Evolutionary conservation across 2,329 filamentous ascomycete species (phyloP), one percentile per base, ranked within the genome.

Genomic region (Colletotrichum sp.): DNA sequence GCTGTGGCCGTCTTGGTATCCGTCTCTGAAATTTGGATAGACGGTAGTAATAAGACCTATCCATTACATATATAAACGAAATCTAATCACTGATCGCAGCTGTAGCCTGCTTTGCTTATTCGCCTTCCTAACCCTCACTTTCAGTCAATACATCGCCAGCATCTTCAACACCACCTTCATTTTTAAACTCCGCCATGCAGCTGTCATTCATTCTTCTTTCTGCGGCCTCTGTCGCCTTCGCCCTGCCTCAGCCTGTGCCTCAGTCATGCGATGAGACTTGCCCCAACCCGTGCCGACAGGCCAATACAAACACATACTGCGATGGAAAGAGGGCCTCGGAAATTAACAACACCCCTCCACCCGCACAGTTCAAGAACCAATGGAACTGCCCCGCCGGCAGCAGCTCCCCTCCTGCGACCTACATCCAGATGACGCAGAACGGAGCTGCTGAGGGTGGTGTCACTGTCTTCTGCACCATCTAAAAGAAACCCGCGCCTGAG

Each of bases 51-150:
- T 21, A 21, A 52, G n/a, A 52, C 10, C 43, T 13, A 2, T 13
- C 10, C 43, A 21, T 52, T 21, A 52, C 43, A 21, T 21, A 13
- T 52, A 24, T 52, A 52, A 52, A 21, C 5, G 43, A 48, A 13
- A 13, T 21, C 43, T 48, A 13, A 48, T 21, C n/a, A 13, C 43
- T 13, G n/a, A 24, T 21, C 4, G 43, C 8, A 7, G 1, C 4
- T 21, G 6, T 8, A 13, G 5, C n/a, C n/a, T 13, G 1, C n/a
- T 52, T 6, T 2, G 1, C 4, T 4, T 8, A 21, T 52, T 21
- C 43, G n/a, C 10, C n/a, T 52, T 21, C 43, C 5, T 4, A 21
- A 52, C 43, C 9, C n/a, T 21, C 2, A 1, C n/a, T 2, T 21
- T 52, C 43, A 21, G 2, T 52, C 43, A 1, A 5, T 2, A 21